These are phyloP conservation scores for Aspergillus sclerotialis DNA, from an alignment of 2,329 filamentous ascomycete species.

Conservation along the genomic window DNA sequence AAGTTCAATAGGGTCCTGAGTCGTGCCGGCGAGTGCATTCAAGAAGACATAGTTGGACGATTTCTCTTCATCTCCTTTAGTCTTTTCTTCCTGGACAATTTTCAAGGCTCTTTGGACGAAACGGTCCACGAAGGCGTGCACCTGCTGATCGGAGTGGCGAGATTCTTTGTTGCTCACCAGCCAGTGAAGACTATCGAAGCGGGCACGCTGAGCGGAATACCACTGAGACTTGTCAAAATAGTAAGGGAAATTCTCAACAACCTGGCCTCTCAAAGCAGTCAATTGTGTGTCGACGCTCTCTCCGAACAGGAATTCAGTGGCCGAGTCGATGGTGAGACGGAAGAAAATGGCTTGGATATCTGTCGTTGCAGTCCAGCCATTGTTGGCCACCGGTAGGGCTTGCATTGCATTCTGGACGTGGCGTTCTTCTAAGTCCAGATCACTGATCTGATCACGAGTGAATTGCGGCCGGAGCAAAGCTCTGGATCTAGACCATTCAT, in stretches of 20 bases:
- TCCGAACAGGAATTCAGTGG: constrained; percentile 81
- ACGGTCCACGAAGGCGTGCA: constrained; percentile 16
- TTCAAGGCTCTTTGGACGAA: constrained; percentile 7
- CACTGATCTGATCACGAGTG: constrained; percentile 73
- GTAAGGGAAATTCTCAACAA: constrained; percentile 33
- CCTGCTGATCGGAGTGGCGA: constrained; percentile 4
- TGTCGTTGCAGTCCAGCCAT: constrained; percentile 44
- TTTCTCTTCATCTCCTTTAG: constrained; percentile 10
- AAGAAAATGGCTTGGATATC: constrained; percentile 75
- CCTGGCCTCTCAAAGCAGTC: constrained; percentile 33
- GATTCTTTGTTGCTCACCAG: constrained; percentile 14
- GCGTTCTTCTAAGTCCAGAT: constrained; percentile 72
- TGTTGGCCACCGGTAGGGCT: constrained; percentile 55
- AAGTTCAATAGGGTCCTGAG: constrained; percentile 41
- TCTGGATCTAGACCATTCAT: constrained; percentile 71
- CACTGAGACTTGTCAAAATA: constrained; percentile 31
- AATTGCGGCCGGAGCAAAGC: constrained; percentile 81
- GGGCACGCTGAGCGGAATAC: constrained; percentile 19
- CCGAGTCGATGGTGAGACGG: constrained; percentile 75
- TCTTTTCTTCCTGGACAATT: constrained; percentile 2
- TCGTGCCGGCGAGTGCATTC: constrained; percentile 40
- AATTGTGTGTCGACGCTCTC: constrained; percentile 57
- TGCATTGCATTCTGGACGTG: constrained; percentile 69
- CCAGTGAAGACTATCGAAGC: constrained; percentile 16
- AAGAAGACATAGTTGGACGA: constrained; percentile 42